Evolutionary conservation across 2,329 filamentous ascomycete genomes (phyloP).

Genomic region (Trichophaea hybrida): DNA sequence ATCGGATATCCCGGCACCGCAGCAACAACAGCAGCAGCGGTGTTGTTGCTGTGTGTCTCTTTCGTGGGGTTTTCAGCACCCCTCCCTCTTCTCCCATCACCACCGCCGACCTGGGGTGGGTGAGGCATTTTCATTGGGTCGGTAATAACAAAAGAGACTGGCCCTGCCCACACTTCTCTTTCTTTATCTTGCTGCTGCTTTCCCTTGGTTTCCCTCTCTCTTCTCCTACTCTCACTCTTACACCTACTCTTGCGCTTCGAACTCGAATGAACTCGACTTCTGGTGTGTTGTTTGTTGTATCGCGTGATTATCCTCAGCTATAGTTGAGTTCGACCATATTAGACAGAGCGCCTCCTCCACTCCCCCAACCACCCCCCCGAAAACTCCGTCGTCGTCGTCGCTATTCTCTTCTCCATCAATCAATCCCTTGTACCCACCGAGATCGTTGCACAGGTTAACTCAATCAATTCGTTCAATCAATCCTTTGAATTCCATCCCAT

Average conservation of each 20-base stretch:
- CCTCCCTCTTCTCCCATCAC: not conserved
- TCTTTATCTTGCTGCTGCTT: not conserved
- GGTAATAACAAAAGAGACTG: conserved; percentile 9
- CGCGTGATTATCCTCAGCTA: not conserved
- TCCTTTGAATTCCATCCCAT: not conserved
- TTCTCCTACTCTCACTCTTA: not conserved
- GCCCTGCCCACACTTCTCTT: not conserved
- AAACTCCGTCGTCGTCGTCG: no score
- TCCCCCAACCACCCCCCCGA: not conserved
- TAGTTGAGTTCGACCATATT: not conserved
- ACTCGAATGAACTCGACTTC: not conserved
- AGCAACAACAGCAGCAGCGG: no score
- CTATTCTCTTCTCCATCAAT: no score
- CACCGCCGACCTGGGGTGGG: not conserved
- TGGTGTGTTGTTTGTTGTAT: no score
- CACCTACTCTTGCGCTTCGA: not conserved
- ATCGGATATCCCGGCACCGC: no score
- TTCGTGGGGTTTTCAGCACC: not conserved
- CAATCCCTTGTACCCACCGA: no score
- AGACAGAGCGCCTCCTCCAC: not conserved
- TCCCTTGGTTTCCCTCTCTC: not conserved
- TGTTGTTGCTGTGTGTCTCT: no score
- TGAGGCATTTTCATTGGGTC: not conserved
- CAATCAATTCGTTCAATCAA: no score
- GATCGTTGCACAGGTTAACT: no score